Evolutionary conservation across 2,329 filamentous ascomycete genomes (phyloP), one percentile per base, ranked within the genome.

Genomic region (Clonostachys rosea): DNA sequence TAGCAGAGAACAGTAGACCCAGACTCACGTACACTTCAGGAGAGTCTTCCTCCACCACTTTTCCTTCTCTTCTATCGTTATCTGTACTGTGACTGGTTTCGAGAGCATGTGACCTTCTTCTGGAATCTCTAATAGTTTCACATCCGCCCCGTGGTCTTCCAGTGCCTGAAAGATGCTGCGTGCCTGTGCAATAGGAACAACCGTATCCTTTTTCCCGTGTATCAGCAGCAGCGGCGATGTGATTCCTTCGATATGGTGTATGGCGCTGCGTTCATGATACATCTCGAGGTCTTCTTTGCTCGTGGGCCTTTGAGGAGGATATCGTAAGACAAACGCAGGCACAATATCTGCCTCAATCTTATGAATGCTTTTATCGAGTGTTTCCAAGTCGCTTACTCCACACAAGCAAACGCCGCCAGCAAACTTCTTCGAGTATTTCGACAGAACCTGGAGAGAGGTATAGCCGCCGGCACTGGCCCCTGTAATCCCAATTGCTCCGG

Each of bases 101-200:
- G 54, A 56, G 50, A 78, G 76, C 43, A 73, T 71, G 55, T 81
- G 76, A 0, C 75, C 76, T 52, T 81, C 76, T 4, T 70, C 74
- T 4, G 69, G 60, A 34, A 73, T 70, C 33, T 75, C 63, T 14
- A 78, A 63, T 5, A 79, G 58, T 48, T 68, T 65, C 5, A 78
- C 74, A 30, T 74, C 61, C 2, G 67, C 64, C 0, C 70, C 73
- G 3, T 61, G 64, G 10, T 58, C 53, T 44, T 59, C 59, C 20
- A 80, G 64, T n/a, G 67, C 66, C 39, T 62, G 59, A 10, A 74
- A 70, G 59, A 85, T 78, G 46, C 75, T 68, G 34, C 69, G 61
- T 4, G 76, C 76, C 56, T 86, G 81, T 13, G 70, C 66, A 14
- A 77, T 58, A 0, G 80, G 81, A n/a, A 84, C 81, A 2, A 84